A percentile compares a stretch with the other conserved stretches of the same genome.
Evolutionary conservation across 1,284 basidiomycete species (phyloP).

Genomic region (Fomitopsis betulina): DNA sequence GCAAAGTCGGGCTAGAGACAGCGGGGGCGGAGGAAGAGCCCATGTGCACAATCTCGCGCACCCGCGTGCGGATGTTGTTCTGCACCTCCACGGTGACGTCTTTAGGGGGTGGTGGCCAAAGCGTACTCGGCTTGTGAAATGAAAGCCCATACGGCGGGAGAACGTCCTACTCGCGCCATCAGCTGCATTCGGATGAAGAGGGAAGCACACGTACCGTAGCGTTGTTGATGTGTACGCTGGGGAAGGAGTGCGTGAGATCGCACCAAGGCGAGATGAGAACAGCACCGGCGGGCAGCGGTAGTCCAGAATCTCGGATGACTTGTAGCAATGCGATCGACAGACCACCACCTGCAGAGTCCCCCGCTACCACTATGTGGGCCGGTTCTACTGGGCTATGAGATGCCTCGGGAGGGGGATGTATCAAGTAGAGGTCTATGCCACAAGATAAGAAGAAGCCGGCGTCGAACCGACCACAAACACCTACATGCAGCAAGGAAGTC

Average conservation of each 20-base stretch:
- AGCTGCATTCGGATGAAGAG: neutral
- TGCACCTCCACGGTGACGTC: slow-evolving; percentile 65
- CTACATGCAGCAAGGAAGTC: slow-evolving; percentile 82
- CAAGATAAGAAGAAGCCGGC: neutral
- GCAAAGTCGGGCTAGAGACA: slow-evolving; percentile 6
- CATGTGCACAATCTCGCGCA: slow-evolving; percentile 54
- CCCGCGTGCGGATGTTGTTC: slow-evolving; percentile 53
- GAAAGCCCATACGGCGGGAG: slow-evolving; percentile 66
- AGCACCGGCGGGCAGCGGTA: slow-evolving; percentile 84
- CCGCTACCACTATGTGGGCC: slow-evolving; percentile 78
- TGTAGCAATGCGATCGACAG: slow-evolving; percentile 83
- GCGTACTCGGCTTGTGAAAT: slow-evolving; percentile 78
- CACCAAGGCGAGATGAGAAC: slow-evolving; percentile 89
- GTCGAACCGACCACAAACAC: slow-evolving; percentile 14
- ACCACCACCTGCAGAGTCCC: slow-evolving; percentile 95
- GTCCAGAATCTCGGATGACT: slow-evolving; percentile 82
- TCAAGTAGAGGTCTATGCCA: slow-evolving; percentile 62
- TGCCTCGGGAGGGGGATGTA: slow-evolving; percentile 58
- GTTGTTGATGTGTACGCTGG: slow-evolving; percentile 83
- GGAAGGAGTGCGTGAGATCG: slow-evolving; percentile 94
- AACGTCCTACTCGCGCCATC: slow-evolving; percentile 50
- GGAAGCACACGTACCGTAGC: slow-evolving; percentile 51
- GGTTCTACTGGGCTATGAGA: slow-evolving; percentile 81
- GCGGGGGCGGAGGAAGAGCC: slow-evolving; percentile 10
- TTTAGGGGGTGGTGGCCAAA: slow-evolving; percentile 90